A percentile compares a stretch with the other conserved stretches of the same genome.
Conservation (phyloP, 345 rosid genomes). For the Salix purpurea region DNA sequence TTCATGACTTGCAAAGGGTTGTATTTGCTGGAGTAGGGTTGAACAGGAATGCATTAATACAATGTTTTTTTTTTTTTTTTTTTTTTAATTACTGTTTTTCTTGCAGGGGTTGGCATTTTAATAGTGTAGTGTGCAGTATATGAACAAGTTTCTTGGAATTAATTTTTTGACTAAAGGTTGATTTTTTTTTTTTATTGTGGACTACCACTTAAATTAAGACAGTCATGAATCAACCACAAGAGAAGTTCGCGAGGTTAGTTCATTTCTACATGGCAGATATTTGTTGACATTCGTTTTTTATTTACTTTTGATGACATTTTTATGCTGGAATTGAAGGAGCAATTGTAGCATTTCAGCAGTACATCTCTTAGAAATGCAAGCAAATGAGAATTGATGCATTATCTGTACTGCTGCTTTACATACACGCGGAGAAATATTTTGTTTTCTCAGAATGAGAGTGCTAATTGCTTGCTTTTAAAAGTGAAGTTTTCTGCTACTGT, state of each 20-base stretch:
- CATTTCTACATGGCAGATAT: neutral
- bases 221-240: constrained; percentile 47
- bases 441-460: neutral
- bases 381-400: neutral
- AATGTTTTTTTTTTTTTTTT: neutral
- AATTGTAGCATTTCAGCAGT: neutral
- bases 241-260: constrained; percentile 62
- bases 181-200: neutral
- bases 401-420: no score
- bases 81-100: neutral
- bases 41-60: neutral
- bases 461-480: neutral
- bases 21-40: neutral
- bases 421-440: neutral
- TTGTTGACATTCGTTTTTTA: neutral
- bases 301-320: neutral
- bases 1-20: neutral
- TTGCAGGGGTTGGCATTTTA: neutral
- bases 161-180: constrained; percentile 7
- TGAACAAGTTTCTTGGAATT: constrained; percentile 15
- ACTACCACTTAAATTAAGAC: neutral
- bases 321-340: neutral
- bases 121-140: neutral
- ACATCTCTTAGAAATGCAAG: neutral
- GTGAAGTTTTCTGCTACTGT: neutral